Percentiles rank a stretch among this genome's conserved stretches.
These are phyloP conservation scores for Suhomyces canberraensis DNA, from an alignment of 805 yeast genomes.

Conservation along the genomic window DNA sequence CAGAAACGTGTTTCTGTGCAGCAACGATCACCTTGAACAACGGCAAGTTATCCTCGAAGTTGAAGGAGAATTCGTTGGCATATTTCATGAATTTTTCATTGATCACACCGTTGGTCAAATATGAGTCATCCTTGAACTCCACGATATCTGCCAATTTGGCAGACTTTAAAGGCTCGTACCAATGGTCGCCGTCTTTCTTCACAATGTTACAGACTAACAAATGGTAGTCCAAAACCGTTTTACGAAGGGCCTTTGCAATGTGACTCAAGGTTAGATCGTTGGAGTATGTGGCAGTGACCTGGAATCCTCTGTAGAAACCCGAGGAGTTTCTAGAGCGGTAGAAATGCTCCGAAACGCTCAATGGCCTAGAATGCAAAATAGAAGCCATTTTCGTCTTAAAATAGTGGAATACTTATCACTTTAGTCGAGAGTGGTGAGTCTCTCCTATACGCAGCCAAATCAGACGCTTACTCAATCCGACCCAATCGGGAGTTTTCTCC, in stretches of 20 bases:
- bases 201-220: constrained; percentile 31
- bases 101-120: constrained; percentile 15
- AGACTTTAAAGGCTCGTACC: constrained; percentile 22
- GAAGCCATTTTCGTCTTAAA: no score
- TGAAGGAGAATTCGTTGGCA: constrained; percentile 18
- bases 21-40: constrained; percentile 26
- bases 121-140: constrained; percentile 11
- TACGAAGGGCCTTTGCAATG: constrained; percentile 27
- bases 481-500: no score
- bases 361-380: constrained; percentile 20
- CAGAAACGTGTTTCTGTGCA: constrained; percentile 21
- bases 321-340: constrained; percentile 30
- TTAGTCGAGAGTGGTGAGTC: no score
- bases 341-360: constrained; percentile 32
- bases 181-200: constrained; percentile 12
- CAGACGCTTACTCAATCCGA: no score
- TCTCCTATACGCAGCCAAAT: no score
- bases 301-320: constrained; percentile 32
- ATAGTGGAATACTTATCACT: no score
- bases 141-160: constrained; percentile 26
- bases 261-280: constrained; percentile 13
- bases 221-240: constrained; percentile 32
- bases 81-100: constrained; percentile 29
- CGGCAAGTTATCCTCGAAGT: constrained; percentile 22
- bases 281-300: constrained; percentile 31